Evolutionary conservation across 1,284 basidiomycete genomes (phyloP), one percentile per base, ranked within the genome.

Genomic region (Meripilus lineatus): DNA sequence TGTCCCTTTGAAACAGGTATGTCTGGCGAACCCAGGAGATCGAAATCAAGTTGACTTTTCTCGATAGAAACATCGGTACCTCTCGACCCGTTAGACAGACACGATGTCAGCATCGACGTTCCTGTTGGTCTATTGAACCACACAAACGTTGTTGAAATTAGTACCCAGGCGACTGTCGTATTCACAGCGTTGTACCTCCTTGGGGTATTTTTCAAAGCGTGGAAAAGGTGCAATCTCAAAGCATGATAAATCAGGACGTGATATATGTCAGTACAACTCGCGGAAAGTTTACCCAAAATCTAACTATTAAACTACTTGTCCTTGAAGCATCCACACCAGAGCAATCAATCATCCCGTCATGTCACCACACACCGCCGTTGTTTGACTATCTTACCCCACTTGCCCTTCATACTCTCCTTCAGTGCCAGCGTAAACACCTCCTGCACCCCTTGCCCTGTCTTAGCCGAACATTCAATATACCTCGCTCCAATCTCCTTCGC

Each of bases 401-500:
- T 70, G 15, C 81, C 75, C 53, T 75, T 81, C 79, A 94, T 77
- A 58, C 91, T 90, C 71, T 95, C 91, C 62, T 81, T 81, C 43
- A 97, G 69, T 4, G 95, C 95, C 7, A 89, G 78, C 49, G 87
- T 80, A 65, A 99, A 99, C 36, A 99, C 94, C 45, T 95, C 91
- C 50, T 87, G 82, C 24, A 99, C 93, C 32, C 93, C 93, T 22
- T 74, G 73, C 13, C 91, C 89, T 18, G 85, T 84, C 74, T 96
- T 95, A 37, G 95, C 91, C 17, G 87, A 92, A 67, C 95, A 99
- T 67, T 99, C 94, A 51, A 90, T 73, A 63, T 98, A 98, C 62
- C 81, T 84, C n/a, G 95, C 94, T 18, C 92, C 91, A 47, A 99
- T 97, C 59, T 96, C 91, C 53, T 80, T 80, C 13, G 93, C 92